Evolutionary conservation across 257 asterid species (phyloP), one percentile per base, ranked within the genome.

Genomic region (Solanum arcanum): DNA sequence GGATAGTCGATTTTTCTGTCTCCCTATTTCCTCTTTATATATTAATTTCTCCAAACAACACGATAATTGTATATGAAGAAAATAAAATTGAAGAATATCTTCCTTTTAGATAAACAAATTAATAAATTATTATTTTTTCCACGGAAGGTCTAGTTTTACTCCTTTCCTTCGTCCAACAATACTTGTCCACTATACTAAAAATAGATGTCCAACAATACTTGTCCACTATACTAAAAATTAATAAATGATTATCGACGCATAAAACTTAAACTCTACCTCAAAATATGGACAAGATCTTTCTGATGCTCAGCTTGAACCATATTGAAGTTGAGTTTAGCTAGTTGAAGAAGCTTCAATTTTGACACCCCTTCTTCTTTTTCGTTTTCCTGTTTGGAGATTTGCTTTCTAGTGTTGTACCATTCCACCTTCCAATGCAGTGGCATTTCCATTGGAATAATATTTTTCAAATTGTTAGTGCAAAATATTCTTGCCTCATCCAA

Each of bases 281-380:
- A 62, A 46, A 92, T 87, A 12, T 91, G 92, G 88, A 91, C 92
- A 3, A 94, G 92, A 11, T 93, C 94, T 64, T 90, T 83, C 84
- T 91, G 97, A 82, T 92, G 95, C 68, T 89, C 87, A 83, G 87
- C 87, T 90, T 95, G 95, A 81, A 87, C 86, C 20, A 86, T 87
- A 88, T 94, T 95, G 74, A 91, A 95, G 88, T 95, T 93, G 82
- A 95, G 94, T 56, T 88, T 88, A 3, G 97, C 94, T 21, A 93
- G 80, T 16, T 89, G 73, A 14, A 88, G 87, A 88, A 93, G n/a
- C 12, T 16, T 21, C 10, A 86, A 9, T 14, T 87, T 86, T 69
- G 41, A 31, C 33, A 4, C 31, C 5, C 41, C 62, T 31, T 33
- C 25, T 29, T 88, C 86, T 18, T 33, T 23, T 29, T 88, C 77